Conservation (phyloP, 768 basidiomycete species). For the Phaeolepiota aurea region DNA sequence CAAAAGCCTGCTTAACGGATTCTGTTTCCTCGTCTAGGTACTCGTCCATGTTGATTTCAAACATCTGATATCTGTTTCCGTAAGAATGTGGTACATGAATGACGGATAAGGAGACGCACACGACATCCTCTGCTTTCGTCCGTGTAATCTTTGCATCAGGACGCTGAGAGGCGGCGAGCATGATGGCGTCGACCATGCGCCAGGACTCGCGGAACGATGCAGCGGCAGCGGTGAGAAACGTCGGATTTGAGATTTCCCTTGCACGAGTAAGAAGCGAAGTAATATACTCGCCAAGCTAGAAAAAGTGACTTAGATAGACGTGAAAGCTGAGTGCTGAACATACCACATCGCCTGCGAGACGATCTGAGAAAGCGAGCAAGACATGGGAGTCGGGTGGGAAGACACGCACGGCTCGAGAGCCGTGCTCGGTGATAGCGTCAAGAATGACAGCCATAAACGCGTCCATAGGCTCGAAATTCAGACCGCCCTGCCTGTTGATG, state of each 20-base stretch:
- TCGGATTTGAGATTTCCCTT: conserved; percentile 59
- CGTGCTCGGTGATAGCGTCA: conserved; percentile 60
- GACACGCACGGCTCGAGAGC: conserved; percentile 72
- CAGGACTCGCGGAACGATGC: conserved; percentile 87
- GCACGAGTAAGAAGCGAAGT: conserved; percentile 69
- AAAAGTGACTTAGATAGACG: conserved; percentile 1
- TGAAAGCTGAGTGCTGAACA: conserved; percentile 15
- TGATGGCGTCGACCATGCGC: conserved; percentile 73
- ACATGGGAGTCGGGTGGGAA: conserved; percentile 81
- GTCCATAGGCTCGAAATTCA: conserved; percentile 94
- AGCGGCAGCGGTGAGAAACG: conserved; percentile 78
- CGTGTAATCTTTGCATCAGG: conserved; percentile 31
- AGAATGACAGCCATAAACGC: conserved; percentile 72
- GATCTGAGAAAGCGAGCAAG: conserved; percentile 73
- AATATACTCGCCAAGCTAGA: conserved; percentile 77
- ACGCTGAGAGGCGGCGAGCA: conserved; percentile 43
- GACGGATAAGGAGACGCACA: conserved; percentile 40
- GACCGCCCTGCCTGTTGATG: conserved; percentile 39
- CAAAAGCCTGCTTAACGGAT: conserved; percentile 64
- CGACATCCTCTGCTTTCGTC: conserved; percentile 69
- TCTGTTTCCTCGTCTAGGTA: conserved; percentile 94
- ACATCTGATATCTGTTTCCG: conserved; percentile 83
- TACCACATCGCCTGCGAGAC: conserved; percentile 80
- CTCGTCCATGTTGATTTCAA: conserved; percentile 95
- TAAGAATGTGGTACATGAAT: conserved; percentile 1